Base-by-base conservation (phyloP, 306 rosid species). In the Citrullus colocynthis region DNA sequence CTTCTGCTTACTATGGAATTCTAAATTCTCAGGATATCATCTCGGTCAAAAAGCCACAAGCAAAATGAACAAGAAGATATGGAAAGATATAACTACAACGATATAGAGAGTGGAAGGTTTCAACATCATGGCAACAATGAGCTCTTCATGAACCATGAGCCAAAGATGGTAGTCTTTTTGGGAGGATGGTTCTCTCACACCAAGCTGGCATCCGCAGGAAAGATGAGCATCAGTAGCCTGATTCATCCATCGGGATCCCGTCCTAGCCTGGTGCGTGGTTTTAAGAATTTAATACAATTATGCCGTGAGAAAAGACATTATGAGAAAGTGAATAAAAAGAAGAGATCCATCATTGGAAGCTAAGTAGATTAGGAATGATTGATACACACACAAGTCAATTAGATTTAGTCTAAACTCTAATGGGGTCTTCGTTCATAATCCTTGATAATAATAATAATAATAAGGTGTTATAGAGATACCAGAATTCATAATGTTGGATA, bases 141-240 rank as follows among this genome's bases (percentile, higher is more conserved):
- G 6, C 42, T 54, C 52, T 28, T 34, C 44, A 80, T 73, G 64
- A 79, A 58, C 59, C 73, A 20, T 7, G 79, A 76, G 79, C 64
- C 78, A 69, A 83, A 74, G 60, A 36, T 89, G 75, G 80, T 83
- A 58, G 69, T 65, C n/a, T 80, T 86, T 54, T 84, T 80, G 72
- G 87, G 89, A 83, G 88, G 87, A 66, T 85, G 89, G 86, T 79
- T 89, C 62, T 86, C 87, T 2, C 79, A 79, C 84, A 71, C 83
- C 58, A 80, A 75, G 75, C 64, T 83, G 70, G 77, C 82, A 64
- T 71, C 83, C 34, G 73, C 75, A 45, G 84, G 81, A 78, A 80
- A 73, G 80, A 78, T 70, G 16, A 78, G 85, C 79, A 60, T 49
- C 51, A 81, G 79, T 71, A 66, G 84, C 44, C 54, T 80, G 82